Percentiles rank a stretch among this genome's conserved stretches.
Conservation (phyloP, 2,329 filamentous ascomycete species). For the Elsinoe necatrix region DNA sequence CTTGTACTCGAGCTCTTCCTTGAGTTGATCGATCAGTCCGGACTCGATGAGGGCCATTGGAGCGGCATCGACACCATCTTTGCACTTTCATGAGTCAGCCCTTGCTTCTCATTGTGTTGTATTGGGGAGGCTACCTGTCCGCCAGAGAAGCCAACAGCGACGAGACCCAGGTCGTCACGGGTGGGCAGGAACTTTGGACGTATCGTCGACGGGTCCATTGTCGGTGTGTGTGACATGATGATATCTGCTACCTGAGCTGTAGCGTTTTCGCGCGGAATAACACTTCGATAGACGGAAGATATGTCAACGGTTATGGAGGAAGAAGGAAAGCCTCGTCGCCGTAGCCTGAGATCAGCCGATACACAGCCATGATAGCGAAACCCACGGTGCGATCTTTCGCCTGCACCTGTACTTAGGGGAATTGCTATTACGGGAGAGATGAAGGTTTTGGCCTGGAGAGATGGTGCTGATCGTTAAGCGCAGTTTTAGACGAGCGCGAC, state of each 20-base stretch:
- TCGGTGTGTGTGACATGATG: slow-evolving; percentile 7
- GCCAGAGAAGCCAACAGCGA: slow-evolving; percentile 92
- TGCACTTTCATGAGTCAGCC: slow-evolving; percentile 53
- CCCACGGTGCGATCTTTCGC: slow-evolving; percentile 8
- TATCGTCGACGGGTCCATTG: slow-evolving; percentile 47
- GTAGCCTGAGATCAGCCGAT: not conserved
- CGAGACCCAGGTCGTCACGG: slow-evolving; percentile 74
- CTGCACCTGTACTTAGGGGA: slow-evolving; percentile 18
- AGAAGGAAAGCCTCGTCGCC: slow-evolving; percentile 4
- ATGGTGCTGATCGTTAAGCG: slow-evolving; percentile 12
- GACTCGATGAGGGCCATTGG: slow-evolving; percentile 82
- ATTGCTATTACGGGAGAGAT: slow-evolving; percentile 9
- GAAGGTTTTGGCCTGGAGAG: slow-evolving; percentile 3
- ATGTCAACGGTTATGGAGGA: slow-evolving; percentile 5
- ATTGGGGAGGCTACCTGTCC: slow-evolving; percentile 60
- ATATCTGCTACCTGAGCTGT: not conserved
- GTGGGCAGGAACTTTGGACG: slow-evolving; percentile 69
- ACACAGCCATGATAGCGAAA: slow-evolving; percentile 11
- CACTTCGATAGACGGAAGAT: not conserved
- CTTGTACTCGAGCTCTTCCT: slow-evolving; percentile 78
- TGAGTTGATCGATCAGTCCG: slow-evolving; percentile 75
- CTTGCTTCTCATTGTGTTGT: slow-evolving; percentile 1
- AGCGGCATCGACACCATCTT: slow-evolving; percentile 83
- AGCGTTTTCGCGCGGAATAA: not conserved
- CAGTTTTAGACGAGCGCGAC: slow-evolving; percentile 14